Percentiles rank a stretch among this genome's conserved stretches.
Evolutionary conservation across 371 early-diverging fungal genomes (phyloP).

Genomic region (Mucor sp.): DNA sequence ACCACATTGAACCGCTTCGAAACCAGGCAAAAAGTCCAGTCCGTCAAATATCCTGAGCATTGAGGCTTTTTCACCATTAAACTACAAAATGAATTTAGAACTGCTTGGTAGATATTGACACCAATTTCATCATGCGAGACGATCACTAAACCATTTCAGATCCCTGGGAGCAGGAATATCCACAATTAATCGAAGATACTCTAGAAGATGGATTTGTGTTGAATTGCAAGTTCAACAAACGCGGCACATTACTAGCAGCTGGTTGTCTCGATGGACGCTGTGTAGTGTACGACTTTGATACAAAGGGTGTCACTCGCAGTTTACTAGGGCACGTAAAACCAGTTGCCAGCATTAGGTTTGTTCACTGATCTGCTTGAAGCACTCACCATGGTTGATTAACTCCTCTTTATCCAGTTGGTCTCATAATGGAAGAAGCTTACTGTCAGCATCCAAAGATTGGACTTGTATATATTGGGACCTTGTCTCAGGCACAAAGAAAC

Average conservation of each 20-base stretch:
- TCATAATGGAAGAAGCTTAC: slow-evolving; percentile 65
- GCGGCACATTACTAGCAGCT: slow-evolving; percentile 78
- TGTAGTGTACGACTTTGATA: slow-evolving; percentile 88
- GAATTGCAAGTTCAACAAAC: slow-evolving; percentile 68
- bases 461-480: slow-evolving; percentile 91
- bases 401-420: slow-evolving; percentile 58
- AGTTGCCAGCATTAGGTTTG: slow-evolving; percentile 78
- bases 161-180: slow-evolving; percentile 87
- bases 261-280: slow-evolving; percentile 84
- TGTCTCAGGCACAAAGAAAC: slow-evolving; percentile 45
- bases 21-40: too few species aligned
- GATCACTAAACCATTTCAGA: slow-evolving; percentile 35
- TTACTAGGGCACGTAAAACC: slow-evolving; percentile 74
- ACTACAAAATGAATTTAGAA: slow-evolving; percentile 35
- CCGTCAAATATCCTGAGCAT: too few species aligned
- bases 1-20: too few species aligned
- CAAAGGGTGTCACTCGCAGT: slow-evolving; percentile 71
- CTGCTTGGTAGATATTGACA: slow-evolving; percentile 25
- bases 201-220: slow-evolving; percentile 76
- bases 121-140: neutral
- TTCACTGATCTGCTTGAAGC: neutral
- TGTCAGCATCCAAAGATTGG: slow-evolving; percentile 78
- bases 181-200: slow-evolving; percentile 77
- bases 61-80: neutral
- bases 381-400: neutral